Evolutionary conservation across 352 stramenopile species (phyloP).

Genomic region (Globisporangium spinosum): DNA sequence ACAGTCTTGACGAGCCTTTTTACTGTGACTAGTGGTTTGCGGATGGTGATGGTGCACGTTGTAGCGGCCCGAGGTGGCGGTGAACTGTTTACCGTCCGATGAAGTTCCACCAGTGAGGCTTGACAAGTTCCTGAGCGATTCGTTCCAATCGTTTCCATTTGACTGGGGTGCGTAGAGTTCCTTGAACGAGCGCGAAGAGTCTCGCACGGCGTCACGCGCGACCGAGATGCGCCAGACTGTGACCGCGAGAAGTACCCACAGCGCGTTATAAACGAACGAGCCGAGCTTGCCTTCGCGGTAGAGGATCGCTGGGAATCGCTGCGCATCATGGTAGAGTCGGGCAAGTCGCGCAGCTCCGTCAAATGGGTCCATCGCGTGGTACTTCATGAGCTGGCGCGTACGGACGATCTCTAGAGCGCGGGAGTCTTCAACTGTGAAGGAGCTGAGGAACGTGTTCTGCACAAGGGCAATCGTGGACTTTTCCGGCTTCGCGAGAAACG

Average conservation of each 20-base stretch:
- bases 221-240: constrained; percentile 32
- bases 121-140: not conserved
- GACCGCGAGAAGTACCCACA: constrained; percentile 20
- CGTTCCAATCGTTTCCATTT: constrained; percentile 13
- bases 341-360: constrained; percentile 23
- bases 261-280: constrained; percentile 4
- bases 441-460: not conserved
- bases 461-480: constrained; percentile 6
- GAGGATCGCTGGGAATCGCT: constrained; percentile 10
- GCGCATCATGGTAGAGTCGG: constrained; percentile 23
- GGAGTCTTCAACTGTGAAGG: constrained; percentile 13
- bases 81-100: not conserved
- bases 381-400: constrained; percentile 20
- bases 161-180: constrained; percentile 20
- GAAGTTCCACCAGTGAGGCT: not conserved
- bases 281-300: constrained; percentile 22
- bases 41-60: not conserved
- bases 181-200: constrained; percentile 22
- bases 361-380: constrained; percentile 31
- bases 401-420: constrained; percentile 19
- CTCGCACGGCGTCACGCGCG: constrained; percentile 27
- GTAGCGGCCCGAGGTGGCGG: constrained; percentile 6
- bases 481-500: not conserved
- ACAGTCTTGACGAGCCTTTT: not conserved
- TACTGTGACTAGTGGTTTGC: not conserved